phyloP scores from a whole-genome alignment of 2,329 filamentous ascomycete genomes.

The Arthrobotrys musiformis region DNA sequence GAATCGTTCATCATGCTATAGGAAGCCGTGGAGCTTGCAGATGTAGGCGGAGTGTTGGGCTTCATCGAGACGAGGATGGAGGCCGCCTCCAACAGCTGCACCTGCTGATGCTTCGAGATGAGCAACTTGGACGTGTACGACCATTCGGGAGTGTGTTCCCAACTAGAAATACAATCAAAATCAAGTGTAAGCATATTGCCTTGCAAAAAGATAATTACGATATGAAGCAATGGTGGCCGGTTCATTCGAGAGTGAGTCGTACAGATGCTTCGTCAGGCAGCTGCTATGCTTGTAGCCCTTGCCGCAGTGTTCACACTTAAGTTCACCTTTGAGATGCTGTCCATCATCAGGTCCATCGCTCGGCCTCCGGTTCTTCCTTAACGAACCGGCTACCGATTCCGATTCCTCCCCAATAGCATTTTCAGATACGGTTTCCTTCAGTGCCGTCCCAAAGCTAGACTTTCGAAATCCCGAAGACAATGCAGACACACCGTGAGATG shows the following conservation, averaged over 20 bases:
- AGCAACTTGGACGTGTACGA: conserved; percentile 95
- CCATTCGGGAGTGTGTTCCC: conserved; percentile 99
- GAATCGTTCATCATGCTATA: conserved; percentile 63
- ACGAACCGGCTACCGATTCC: conserved; percentile 26
- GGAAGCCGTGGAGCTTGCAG: conserved; percentile 63
- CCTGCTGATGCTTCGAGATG: conserved; percentile 99
- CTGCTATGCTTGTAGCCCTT: conserved; percentile 99
- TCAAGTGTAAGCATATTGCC: conserved; percentile 61
- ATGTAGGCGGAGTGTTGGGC: conserved; percentile 72
- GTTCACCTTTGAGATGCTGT: conserved; percentile 82
- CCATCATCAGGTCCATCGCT: conserved; percentile 62
- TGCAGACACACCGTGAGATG: conserved; percentile 72
- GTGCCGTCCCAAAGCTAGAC: conserved; percentile 58
- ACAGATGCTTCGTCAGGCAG: conserved; percentile 99
- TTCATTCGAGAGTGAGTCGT: conserved; percentile 75
- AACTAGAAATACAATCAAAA: conserved; percentile 72
- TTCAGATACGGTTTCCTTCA: conserved; percentile 61
- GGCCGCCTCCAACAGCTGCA: conserved; percentile 94
- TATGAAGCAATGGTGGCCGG: conserved; percentile 63
- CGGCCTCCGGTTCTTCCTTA: conserved; percentile 51
- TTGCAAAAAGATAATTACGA: conserved; percentile 62
- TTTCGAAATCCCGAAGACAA: conserved; percentile 65
- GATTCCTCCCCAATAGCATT: conserved; percentile 60
- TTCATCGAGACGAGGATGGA: conserved; percentile 97
- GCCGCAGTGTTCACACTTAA: conserved; percentile 96